Percentiles rank a stretch among this genome's conserved stretches.
Evolutionary conservation across 2,329 filamentous ascomycete species (phyloP).

Genomic region (Trichoderma sp.): DNA sequence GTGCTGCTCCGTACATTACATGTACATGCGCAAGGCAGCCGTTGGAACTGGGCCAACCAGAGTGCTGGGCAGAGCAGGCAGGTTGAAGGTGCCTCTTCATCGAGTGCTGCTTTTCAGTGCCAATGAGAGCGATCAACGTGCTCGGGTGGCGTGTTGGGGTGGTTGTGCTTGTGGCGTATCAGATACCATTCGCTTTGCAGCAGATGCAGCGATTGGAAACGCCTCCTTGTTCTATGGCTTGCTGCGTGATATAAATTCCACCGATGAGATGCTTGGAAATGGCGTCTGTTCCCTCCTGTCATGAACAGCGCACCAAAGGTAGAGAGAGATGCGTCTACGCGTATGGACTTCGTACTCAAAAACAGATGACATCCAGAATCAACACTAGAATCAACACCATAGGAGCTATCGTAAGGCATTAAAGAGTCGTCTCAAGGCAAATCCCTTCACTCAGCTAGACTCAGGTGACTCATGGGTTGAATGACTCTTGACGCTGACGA

Average conservation of each 20-base stretch:
- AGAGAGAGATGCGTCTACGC: too few relatives aligned
- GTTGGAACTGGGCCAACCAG: neutral
- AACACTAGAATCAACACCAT: too few relatives aligned
- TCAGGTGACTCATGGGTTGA: neutral
- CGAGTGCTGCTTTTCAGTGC: neutral
- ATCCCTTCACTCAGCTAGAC: neutral
- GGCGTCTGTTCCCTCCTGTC: neutral
- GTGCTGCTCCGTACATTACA: too few relatives aligned
- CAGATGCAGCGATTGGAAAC: neutral
- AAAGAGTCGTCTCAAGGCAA: neutral
- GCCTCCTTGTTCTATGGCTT: neutral
- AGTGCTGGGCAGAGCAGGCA: neutral
- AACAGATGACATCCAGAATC: too few relatives aligned
- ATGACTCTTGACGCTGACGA: conserved; percentile 16
- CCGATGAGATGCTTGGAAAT: conserved; percentile 4
- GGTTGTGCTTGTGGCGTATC: neutral
- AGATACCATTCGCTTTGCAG: neutral
- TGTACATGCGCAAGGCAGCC: neutral
- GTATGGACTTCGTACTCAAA: too few relatives aligned
- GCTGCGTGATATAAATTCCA: neutral
- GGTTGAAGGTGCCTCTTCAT: neutral
- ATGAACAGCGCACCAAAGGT: too few relatives aligned
- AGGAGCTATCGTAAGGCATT: neutral
- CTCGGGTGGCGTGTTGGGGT: neutral
- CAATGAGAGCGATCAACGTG: conserved; percentile 12